Base-by-base conservation (phyloP, 306 rosid genomes). In the Rosa multiflora region DNA sequence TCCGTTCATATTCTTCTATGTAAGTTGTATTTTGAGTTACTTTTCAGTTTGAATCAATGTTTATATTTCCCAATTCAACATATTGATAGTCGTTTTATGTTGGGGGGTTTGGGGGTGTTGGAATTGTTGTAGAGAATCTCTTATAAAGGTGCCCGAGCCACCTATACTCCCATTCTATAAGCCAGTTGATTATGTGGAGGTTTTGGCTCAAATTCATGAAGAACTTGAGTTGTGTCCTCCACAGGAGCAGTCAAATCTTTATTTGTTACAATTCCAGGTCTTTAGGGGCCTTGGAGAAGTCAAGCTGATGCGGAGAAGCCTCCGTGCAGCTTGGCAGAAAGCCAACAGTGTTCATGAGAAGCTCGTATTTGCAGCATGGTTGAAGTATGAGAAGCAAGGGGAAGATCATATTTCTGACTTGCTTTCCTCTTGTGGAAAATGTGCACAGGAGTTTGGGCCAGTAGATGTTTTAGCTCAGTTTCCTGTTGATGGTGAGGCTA, bases 171-270 rank as follows among this genome's bases (percentile, higher is more conserved):
- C 96, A 35, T 90, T 81, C 82, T 89, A 82, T 83, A 94, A 91
- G 76, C 98, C 97, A 35, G 76, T 82, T 75, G 96, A 94, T 87
- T 94, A 94, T 84, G 96, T 94, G 23, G 88, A 94, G 86, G 89
- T 91, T 79, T 87, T 94, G 76, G 95, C 98, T 80, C 98, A 91
- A 91, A 91, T 94, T 84, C 98, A 94, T 79, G 97, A 94, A 85
- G 96, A 94, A 82, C 98, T 94, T 18, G 97, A 91, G 88, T 84
- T 88, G 10, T 94, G 97, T 80, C 74, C 92, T 70, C 86, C 82
- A 14, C 88, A 85, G 76, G 97, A 89, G 70, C 86, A 89, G 82
- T 88, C 98, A 46, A 91, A 87, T 80, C 94, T 91, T 83, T 89
- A 81, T 88, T 80, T 94, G 87, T 83, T 90, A 74, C 97, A 94